These are phyloP conservation scores for Pseudocercospora ulei DNA, from an alignment of 2,329 filamentous ascomycete genomes.

Conservation along the genomic window DNA sequence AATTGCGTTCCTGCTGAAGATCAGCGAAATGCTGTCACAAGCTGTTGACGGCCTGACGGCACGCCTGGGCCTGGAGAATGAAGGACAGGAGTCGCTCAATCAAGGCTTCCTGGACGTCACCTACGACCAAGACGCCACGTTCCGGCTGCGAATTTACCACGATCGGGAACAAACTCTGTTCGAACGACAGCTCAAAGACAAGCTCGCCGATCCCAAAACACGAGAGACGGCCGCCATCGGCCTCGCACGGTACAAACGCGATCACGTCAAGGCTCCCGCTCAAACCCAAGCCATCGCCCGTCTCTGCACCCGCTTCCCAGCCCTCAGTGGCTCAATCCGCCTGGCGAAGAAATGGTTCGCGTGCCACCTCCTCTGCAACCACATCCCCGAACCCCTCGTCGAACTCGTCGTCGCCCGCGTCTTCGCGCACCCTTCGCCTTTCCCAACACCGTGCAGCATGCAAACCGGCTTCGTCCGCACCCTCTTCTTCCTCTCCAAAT, in stretches of 20 bases:
- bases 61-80: slow-evolving; percentile 72
- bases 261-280: slow-evolving; percentile 61
- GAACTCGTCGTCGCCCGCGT: slow-evolving; percentile 70
- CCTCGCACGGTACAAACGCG: slow-evolving; percentile 60
- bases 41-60: slow-evolving; percentile 53
- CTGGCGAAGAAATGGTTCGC: slow-evolving; percentile 85
- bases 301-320: slow-evolving; percentile 67
- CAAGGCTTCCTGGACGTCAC: slow-evolving; percentile 72
- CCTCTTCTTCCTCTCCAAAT: slow-evolving; percentile 67
- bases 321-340: slow-evolving; percentile 72
- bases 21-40: slow-evolving; percentile 61
- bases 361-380: slow-evolving; percentile 64
- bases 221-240: slow-evolving; percentile 61
- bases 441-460: slow-evolving; percentile 63
- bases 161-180: slow-evolving; percentile 76
- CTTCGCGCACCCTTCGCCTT: slow-evolving; percentile 75
- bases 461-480: slow-evolving; percentile 74
- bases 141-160: slow-evolving; percentile 78
- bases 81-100: slow-evolving; percentile 59
- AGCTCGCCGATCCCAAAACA: slow-evolving; percentile 52
- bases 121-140: slow-evolving; percentile 60
- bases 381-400: slow-evolving; percentile 70
- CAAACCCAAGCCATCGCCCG: slow-evolving; percentile 74
- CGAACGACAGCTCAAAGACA: slow-evolving; percentile 67
- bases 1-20: slow-evolving; percentile 69